These are phyloP conservation scores for Lentinula sp. DNA, from an alignment of 768 basidiomycete genomes.

Conservation along the genomic window DNA sequence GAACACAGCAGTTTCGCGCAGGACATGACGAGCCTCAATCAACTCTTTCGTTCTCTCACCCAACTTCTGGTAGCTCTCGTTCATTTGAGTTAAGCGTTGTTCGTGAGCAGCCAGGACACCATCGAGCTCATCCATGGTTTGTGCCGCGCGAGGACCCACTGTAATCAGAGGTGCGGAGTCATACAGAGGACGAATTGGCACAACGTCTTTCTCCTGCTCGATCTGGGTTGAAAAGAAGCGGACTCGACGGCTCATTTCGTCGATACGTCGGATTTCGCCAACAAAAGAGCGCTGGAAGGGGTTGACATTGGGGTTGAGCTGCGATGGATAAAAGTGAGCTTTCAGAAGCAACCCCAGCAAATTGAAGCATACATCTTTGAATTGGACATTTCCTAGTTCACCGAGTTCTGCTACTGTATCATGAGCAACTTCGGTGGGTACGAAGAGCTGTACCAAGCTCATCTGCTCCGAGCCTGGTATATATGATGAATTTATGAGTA, in stretches of 20 bases:
- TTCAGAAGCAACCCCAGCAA: neutral
- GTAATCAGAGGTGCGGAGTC: slow-evolving; percentile 86
- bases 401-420: slow-evolving; percentile 94
- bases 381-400: slow-evolving; percentile 92
- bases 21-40: slow-evolving; percentile 89
- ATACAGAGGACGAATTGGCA: slow-evolving; percentile 78
- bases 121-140: slow-evolving; percentile 91
- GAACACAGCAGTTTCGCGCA: slow-evolving; percentile 93
- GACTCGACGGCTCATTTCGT: slow-evolving; percentile 93
- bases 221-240: slow-evolving; percentile 88
- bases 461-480: slow-evolving; percentile 88
- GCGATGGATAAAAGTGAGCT: slow-evolving; percentile 9
- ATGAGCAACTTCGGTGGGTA: slow-evolving; percentile 96
- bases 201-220: slow-evolving; percentile 73
- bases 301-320: slow-evolving; percentile 94
- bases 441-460: slow-evolving; percentile 96
- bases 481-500: neutral
- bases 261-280: slow-evolving; percentile 89
- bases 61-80: slow-evolving; percentile 84
- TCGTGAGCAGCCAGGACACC: slow-evolving; percentile 85
- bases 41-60: slow-evolving; percentile 83
- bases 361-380: slow-evolving; percentile 75
- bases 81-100: slow-evolving; percentile 80
- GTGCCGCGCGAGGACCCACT: slow-evolving; percentile 87
- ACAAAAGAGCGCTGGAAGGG: slow-evolving; percentile 99